These are phyloP conservation scores for Mucor indicus DNA, from an alignment of 371 early-diverging fungal species.

Conservation along the genomic window DNA sequence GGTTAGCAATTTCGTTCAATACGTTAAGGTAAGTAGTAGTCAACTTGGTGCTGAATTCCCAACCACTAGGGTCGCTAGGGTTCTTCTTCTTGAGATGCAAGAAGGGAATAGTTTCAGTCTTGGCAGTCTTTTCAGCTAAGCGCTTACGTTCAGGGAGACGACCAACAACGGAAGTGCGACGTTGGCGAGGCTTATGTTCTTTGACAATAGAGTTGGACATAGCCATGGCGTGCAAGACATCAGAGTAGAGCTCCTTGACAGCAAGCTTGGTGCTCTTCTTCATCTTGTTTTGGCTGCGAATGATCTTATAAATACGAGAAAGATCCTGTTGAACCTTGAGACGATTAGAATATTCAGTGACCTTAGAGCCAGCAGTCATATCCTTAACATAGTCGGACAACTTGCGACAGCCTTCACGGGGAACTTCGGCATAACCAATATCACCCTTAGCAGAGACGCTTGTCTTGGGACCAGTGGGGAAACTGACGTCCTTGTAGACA, in stretches of 20 bases:
- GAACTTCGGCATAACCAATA: conserved; percentile 78
- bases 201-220: conserved; percentile 67
- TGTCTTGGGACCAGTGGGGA: conserved; percentile 81
- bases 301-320: conserved; percentile 72
- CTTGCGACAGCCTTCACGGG: conserved; percentile 62
- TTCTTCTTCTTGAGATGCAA: conserved; percentile 69
- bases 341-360: conserved; percentile 65
- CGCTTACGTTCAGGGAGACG: conserved; percentile 44
- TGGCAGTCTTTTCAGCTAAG: conserved; percentile 44
- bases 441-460: conserved; percentile 75
- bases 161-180: conserved; percentile 45
- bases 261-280: conserved; percentile 70
- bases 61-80: conserved; percentile 54
- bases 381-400: conserved; percentile 66
- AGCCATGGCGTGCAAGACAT: conserved; percentile 69
- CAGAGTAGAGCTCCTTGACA: conserved; percentile 68
- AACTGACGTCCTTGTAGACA: conserved; percentile 78
- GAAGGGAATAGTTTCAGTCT: conserved; percentile 73
- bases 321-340: conserved; percentile 76
- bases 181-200: conserved; percentile 46
- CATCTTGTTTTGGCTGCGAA: conserved; percentile 70
- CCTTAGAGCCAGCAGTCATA: conserved; percentile 66
- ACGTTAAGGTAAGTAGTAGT: conserved; percentile 74
- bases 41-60: conserved; percentile 70
- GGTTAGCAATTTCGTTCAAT: conserved; percentile 63